A percentile compares a stretch with the other conserved stretches of the same genome.
These are phyloP conservation scores for Sanghuangporus sanghuang DNA, from an alignment of 1,284 basidiomycete genomes.

Conservation along the genomic window DNA sequence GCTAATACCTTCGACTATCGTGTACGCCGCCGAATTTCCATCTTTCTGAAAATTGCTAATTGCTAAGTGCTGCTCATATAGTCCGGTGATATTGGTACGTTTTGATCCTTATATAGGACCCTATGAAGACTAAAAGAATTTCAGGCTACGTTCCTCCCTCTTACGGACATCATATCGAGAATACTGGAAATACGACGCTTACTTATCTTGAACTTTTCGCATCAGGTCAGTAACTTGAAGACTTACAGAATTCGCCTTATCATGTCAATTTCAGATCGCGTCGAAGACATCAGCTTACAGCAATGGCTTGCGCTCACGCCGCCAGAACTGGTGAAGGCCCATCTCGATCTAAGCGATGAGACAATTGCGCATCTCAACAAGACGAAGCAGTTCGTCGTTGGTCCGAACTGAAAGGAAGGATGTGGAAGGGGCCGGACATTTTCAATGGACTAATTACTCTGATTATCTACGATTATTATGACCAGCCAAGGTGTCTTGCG, in stretches of 20 bases:
- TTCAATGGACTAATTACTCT: too few species aligned
- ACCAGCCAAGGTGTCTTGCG: too few species aligned
- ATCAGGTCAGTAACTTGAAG: slow-evolving; percentile 31
- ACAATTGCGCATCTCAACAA: slow-evolving; percentile 48
- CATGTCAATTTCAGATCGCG: slow-evolving; percentile 36
- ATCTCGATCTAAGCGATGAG: slow-evolving; percentile 48
- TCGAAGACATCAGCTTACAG: slow-evolving; percentile 60
- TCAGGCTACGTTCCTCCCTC: slow-evolving; percentile 21
- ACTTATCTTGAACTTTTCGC: slow-evolving; percentile 60
- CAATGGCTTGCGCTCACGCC: slow-evolving; percentile 71
- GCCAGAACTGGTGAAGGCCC: slow-evolving; percentile 55
- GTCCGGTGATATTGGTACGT: slow-evolving; percentile 54
- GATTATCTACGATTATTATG: too few species aligned
- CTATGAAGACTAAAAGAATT: slow-evolving; percentile 7
- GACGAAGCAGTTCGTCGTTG: slow-evolving; percentile 48
- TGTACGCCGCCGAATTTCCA: slow-evolving; percentile 21
- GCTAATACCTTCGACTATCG: slow-evolving; percentile 43
- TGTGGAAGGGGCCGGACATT: too few species aligned
- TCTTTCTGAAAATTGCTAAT: not conserved
- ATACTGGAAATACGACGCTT: slow-evolving; percentile 57
- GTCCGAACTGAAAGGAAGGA: slow-evolving; percentile 19
- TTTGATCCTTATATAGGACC: not conserved
- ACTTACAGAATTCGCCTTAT: not conserved
- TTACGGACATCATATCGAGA: slow-evolving; percentile 63
- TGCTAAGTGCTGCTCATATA: slow-evolving; percentile 21